Base-by-base conservation (phyloP, 2,329 filamentous ascomycete genomes). In the Emericellopsis atlantica region DNA sequence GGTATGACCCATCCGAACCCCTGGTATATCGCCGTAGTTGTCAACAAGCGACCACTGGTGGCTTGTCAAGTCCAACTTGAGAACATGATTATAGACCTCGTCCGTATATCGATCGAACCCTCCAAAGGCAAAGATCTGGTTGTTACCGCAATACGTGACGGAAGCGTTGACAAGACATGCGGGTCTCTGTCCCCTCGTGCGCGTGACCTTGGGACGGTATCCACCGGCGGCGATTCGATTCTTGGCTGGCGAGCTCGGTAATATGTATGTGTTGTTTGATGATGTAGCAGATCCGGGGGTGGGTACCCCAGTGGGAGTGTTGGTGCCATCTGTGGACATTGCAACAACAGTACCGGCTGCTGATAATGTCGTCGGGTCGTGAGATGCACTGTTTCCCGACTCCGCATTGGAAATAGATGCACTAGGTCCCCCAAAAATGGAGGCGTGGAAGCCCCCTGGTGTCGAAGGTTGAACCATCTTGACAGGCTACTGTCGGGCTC, bases 71-170 rank as follows among this genome's bases (percentile, higher is more conserved):
- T 98, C 89, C 40, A 98, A 67, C 52, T 79, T 81, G 47, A 98
- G 70, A 34, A 98, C 92, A 65, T 98, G 92, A 56, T 98, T 98
- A 65, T 98, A 98, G 15, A 98, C 85, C 67, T 98, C 92, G 59
- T 98, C 92, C 1, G 92, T 98, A 57, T 95, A 96, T 61, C 96
- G 90, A 57, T 98, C 92, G 55, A 98, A 98, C 15, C 92, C 92
- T 35, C 92, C 92, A 67, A 98, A 98, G 10, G 90, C 92, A 62
- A 93, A 96, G 52, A 98, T 96, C 61, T 92, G 81, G 58, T 96
- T 92, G 64, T 95, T 92, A 44, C 89, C 89, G 54, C 92, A 95
- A 60, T 95, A 95, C n/a, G 92, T 98, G 45, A 96, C 90, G 1
- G 92, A 96, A 40, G 92, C 92, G 68, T 98, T 98, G 50, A 98